Evolutionary conservation across 2,329 filamentous ascomycete species (phyloP).

Genomic region (Diaporthe capsici): DNA sequence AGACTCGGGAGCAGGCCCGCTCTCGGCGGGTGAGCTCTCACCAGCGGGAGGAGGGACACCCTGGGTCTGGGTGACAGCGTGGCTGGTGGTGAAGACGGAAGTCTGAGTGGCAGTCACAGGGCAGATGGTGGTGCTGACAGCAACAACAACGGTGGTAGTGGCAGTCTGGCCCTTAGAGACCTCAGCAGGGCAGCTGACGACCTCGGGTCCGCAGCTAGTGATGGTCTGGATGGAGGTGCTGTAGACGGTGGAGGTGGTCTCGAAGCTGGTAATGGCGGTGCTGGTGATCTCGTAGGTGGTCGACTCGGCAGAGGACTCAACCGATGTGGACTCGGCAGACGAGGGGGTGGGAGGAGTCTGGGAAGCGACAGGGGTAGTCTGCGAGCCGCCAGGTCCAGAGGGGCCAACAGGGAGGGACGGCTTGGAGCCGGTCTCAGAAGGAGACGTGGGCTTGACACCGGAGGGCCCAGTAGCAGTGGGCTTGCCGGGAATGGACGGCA

Average conservation of each 20-base stretch:
- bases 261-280: constrained; percentile 42
- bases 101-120: constrained; percentile 69
- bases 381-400: constrained; percentile 36
- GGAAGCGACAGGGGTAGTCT: constrained; percentile 33
- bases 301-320: constrained; percentile 33
- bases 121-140: constrained; percentile 73
- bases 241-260: constrained; percentile 56
- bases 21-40: constrained; percentile 31
- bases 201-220: constrained; percentile 66
- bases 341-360: constrained; percentile 33
- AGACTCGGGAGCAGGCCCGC: constrained; percentile 38
- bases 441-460: constrained; percentile 34
- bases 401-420: constrained; percentile 20
- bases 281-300: constrained; percentile 41
- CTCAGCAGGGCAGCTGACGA: constrained; percentile 51
- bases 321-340: constrained; percentile 42
- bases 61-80: constrained; percentile 35
- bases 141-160: constrained; percentile 62
- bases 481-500: neutral
- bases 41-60: constrained; percentile 31
- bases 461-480: constrained; percentile 21
- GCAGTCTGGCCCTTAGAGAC: constrained; percentile 43
- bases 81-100: constrained; percentile 49
- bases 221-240: constrained; percentile 64
- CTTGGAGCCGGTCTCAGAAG: constrained; percentile 43